phyloP scores from a whole-genome alignment of 768 basidiomycete genomes.

The Pulveroboletus sp. region DNA sequence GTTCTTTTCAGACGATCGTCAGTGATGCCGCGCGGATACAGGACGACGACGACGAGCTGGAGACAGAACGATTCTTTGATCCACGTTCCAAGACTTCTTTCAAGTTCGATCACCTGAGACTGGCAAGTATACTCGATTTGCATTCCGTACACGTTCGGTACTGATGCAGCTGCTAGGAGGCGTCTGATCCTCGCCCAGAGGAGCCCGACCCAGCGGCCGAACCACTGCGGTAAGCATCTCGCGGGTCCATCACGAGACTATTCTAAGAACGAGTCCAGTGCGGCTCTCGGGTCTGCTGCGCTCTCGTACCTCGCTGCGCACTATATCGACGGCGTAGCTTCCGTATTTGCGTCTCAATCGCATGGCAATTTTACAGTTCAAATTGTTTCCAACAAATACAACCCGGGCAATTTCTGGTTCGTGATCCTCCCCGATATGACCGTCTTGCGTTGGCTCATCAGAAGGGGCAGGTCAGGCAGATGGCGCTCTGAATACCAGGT shows the following conservation, averaged over 20 bases:
- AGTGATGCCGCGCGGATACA: constrained; percentile 62
- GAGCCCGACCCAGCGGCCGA: constrained; percentile 65
- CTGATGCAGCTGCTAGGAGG: constrained; percentile 48
- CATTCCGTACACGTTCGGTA: neutral
- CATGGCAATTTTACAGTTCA: constrained; percentile 60
- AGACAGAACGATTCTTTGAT: constrained; percentile 74
- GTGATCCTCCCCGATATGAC: neutral
- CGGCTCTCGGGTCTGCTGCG: constrained; percentile 64
- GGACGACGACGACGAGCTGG: constrained; percentile 34
- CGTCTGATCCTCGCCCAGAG: constrained; percentile 62
- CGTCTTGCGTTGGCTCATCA: neutral
- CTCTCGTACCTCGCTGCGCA: constrained; percentile 73
- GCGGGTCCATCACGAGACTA: neutral
- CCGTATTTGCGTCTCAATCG: constrained; percentile 58
- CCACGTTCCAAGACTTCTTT: constrained; percentile 76
- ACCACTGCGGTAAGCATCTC: constrained; percentile 59
- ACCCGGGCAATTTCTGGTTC: constrained; percentile 89
- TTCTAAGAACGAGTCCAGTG: constrained; percentile 35
- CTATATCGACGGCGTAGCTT: constrained; percentile 72
- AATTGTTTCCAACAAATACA: constrained; percentile 95
- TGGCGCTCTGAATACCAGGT: constrained; percentile 89
- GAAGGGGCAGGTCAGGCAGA: constrained; percentile 71
- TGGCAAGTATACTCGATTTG: constrained; percentile 47
- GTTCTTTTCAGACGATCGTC: constrained; percentile 63
- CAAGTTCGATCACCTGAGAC: constrained; percentile 76